Conservation (phyloP, 2,329 filamentous ascomycete species). For the Lasiodiplodia sp. region DNA sequence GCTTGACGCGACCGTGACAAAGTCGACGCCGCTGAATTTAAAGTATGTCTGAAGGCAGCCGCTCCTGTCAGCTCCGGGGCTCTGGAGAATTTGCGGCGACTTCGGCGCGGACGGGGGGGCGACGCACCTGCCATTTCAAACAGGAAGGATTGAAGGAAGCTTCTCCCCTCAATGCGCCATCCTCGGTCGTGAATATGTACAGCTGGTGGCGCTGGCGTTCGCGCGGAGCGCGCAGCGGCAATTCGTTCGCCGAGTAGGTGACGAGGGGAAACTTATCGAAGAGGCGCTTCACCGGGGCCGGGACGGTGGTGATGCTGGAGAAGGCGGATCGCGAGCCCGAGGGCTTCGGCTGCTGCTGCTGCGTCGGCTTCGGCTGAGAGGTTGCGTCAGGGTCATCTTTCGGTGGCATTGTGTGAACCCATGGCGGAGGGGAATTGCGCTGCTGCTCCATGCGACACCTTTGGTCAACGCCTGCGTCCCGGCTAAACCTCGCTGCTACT, state of each 20-base stretch:
- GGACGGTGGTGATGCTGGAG: constrained; percentile 61
- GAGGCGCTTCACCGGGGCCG: constrained; percentile 77
- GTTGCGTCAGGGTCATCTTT: constrained; percentile 17
- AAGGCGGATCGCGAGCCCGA: constrained; percentile 23
- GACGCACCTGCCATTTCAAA: constrained; percentile 88
- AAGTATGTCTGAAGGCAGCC: constrained; percentile 73
- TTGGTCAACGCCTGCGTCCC: not conserved
- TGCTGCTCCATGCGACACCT: constrained; percentile 9
- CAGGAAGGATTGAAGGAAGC: constrained; percentile 93
- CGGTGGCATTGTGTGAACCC: constrained; percentile 19
- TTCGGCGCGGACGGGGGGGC: not conserved
- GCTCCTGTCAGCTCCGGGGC: not conserved
- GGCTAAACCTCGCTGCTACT: constrained; percentile 15
- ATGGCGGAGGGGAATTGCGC: constrained; percentile 17
- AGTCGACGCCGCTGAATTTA: constrained; percentile 74
- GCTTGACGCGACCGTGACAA: constrained; percentile 74
- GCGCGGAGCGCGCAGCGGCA: constrained; percentile 68
- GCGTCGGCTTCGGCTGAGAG: not conserved
- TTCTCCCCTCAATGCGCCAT: constrained; percentile 65
- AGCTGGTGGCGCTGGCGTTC: constrained; percentile 64
- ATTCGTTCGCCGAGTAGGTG: constrained; percentile 76
- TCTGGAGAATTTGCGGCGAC: not conserved
- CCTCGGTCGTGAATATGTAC: constrained; percentile 76
- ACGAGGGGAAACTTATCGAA: constrained; percentile 85
- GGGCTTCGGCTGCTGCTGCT: not conserved